Percentiles rank a stretch among this genome's conserved stretches.
Evolutionary conservation across 352 stramenopile species (phyloP).

Genomic region (Pythium oligandrum): DNA sequence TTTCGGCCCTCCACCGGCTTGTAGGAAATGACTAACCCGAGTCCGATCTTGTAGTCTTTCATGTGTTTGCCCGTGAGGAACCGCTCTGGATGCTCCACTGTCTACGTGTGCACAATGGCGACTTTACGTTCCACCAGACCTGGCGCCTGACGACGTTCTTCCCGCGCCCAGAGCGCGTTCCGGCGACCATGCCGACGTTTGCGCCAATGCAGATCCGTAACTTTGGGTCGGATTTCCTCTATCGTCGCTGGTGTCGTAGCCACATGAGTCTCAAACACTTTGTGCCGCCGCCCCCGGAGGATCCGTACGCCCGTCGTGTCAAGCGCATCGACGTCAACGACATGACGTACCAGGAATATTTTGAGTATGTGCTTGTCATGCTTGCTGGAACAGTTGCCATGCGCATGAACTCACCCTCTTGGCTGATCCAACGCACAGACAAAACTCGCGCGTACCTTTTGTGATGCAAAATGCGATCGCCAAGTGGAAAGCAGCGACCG

Average conservation of each 20-base stretch:
- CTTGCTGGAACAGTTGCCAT: too few species aligned
- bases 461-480: conserved; percentile 64
- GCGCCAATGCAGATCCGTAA: conserved; percentile 26
- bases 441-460: conserved; percentile 68
- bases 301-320: conserved; percentile 43
- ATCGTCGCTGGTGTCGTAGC: conserved; percentile 78
- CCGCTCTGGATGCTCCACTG: conserved; percentile 83
- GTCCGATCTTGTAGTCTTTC: conserved; percentile 40
- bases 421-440: conserved; percentile 19
- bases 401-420: neutral
- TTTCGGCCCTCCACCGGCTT: neutral
- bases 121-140: conserved; percentile 57
- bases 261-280: conserved; percentile 73
- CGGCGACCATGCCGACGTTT: conserved; percentile 13
- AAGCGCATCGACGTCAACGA: conserved; percentile 49
- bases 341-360: conserved; percentile 64
- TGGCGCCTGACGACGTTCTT: conserved; percentile 84
- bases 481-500: conserved; percentile 63
- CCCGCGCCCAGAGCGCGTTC: conserved; percentile 26
- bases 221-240: conserved; percentile 81
- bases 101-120: conserved; percentile 55
- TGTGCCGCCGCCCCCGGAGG: conserved; percentile 33
- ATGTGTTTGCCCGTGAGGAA: conserved; percentile 75
- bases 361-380: conserved; percentile 38
- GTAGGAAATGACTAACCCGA: too few species aligned